Conservation (phyloP, 495 filamentous ascomycete genomes). For the Tuber umbilicatum region DNA sequence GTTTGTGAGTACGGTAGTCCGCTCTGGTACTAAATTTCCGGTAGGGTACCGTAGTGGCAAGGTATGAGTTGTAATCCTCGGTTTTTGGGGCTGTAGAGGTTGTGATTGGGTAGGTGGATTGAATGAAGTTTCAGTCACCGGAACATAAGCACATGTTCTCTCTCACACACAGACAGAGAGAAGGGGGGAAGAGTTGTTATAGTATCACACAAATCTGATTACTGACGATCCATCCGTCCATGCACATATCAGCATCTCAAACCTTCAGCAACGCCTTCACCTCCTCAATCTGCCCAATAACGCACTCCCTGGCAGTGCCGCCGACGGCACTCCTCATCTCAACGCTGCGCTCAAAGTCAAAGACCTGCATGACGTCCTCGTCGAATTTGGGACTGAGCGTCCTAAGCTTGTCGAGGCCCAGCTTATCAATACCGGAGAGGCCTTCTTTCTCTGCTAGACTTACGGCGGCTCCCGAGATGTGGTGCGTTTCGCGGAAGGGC, state of each 20-base stretch:
- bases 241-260: neutral
- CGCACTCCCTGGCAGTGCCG: constrained; percentile 68
- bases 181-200: neutral
- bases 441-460: constrained; percentile 63
- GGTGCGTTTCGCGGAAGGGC: constrained; percentile 77
- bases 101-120: neutral
- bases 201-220: neutral
- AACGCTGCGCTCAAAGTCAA: constrained; percentile 82
- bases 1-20: too few species aligned
- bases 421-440: constrained; percentile 64
- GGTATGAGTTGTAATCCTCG: neutral
- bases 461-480: constrained; percentile 78
- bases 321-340: constrained; percentile 76
- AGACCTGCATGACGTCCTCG: constrained; percentile 62
- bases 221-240: neutral
- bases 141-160: neutral
- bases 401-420: constrained; percentile 64
- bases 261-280: constrained; percentile 50
- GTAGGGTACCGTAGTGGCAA: neutral
- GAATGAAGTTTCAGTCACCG: neutral
- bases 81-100: neutral
- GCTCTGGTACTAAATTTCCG: neutral
- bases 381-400: constrained; percentile 68
- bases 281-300: constrained; percentile 71
- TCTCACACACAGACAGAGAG: neutral